Conservation (phyloP, 768 basidiomycete genomes). For the Boletus vinaceobasis region DNA sequence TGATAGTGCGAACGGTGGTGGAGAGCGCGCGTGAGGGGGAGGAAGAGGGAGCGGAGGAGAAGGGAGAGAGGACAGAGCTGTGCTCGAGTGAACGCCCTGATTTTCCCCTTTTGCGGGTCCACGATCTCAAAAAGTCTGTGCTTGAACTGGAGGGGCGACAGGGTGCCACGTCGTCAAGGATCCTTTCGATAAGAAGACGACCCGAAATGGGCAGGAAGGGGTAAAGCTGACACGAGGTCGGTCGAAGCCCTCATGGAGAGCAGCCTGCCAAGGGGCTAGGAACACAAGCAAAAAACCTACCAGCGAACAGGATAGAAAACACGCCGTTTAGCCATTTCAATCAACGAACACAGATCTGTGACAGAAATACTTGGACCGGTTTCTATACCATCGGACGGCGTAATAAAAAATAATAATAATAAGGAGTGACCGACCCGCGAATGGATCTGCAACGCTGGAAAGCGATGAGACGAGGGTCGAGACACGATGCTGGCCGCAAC, state of each 20-base stretch:
- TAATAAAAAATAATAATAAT: neutral
- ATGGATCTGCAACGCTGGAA: neutral
- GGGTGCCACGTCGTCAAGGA: constrained; percentile 28
- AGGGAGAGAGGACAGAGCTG: constrained; percentile 18
- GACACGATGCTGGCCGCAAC: constrained; percentile 4
- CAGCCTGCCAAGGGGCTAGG: constrained; percentile 16
- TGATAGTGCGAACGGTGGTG: constrained; percentile 11
- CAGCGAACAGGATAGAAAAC: constrained; percentile 10
- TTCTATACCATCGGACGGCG: constrained; percentile 1
- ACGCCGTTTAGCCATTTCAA: constrained; percentile 12
- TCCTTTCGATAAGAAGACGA: constrained; percentile 26
- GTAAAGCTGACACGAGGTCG: constrained; percentile 31
- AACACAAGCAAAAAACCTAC: constrained; percentile 17
- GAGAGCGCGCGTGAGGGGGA: constrained; percentile 1
- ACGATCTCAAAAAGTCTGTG: constrained; percentile 19
- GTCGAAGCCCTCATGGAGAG: constrained; percentile 27
- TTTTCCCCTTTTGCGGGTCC: constrained; percentile 24
- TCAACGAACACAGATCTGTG: constrained; percentile 13
- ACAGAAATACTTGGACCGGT: constrained; percentile 3
- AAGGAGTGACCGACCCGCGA: too few species aligned
- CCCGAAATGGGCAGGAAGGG: constrained; percentile 26
- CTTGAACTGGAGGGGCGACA: constrained; percentile 3
- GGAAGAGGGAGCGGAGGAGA: neutral
- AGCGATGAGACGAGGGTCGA: neutral
- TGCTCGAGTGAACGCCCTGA: constrained; percentile 25